Percentiles rank a stretch among this genome's conserved stretches.
phyloP scores from a whole-genome alignment of 2,329 filamentous ascomycete species.

The Penicillium sp. region DNA sequence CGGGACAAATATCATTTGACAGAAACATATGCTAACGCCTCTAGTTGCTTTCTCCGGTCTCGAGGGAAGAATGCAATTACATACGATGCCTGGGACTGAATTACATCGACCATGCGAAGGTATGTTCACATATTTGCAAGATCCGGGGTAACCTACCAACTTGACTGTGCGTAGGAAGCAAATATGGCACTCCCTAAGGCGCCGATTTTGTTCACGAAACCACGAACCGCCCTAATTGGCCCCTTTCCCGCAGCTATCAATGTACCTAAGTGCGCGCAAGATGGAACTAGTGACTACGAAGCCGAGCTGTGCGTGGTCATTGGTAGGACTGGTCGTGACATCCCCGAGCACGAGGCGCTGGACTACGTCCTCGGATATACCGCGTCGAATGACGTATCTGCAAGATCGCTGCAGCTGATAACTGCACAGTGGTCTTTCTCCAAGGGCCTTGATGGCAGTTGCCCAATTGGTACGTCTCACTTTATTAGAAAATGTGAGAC shows the following conservation, averaged over 20 bases:
- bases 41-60: constrained; percentile 36
- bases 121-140: constrained; percentile 6
- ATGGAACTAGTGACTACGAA: constrained; percentile 38
- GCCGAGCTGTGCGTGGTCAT: constrained; percentile 36
- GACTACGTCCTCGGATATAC: constrained; percentile 41
- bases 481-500: too few relatives aligned
- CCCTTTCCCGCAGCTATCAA: constrained; percentile 34
- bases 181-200: constrained; percentile 33
- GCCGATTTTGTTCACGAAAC: constrained; percentile 38
- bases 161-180: constrained; percentile 23
- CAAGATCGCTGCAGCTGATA: constrained; percentile 27
- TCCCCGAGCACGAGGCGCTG: constrained; percentile 29
- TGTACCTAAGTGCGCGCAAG: constrained; percentile 37
- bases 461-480: constrained; percentile 28
- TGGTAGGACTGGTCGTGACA: constrained; percentile 27
- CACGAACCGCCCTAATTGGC: constrained; percentile 32
- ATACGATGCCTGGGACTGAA: constrained; percentile 40
- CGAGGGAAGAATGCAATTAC: constrained; percentile 32
- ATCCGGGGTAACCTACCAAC: too few relatives aligned
- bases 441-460: constrained; percentile 32
- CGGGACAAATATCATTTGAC: too few relatives aligned
- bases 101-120: constrained; percentile 36
- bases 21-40: background rate
- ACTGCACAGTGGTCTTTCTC: constrained; percentile 33
- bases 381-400: constrained; percentile 39